These are phyloP conservation scores for Veloboletus limbatus DNA, from an alignment of 1,284 basidiomycete species.

Conservation along the genomic window DNA sequence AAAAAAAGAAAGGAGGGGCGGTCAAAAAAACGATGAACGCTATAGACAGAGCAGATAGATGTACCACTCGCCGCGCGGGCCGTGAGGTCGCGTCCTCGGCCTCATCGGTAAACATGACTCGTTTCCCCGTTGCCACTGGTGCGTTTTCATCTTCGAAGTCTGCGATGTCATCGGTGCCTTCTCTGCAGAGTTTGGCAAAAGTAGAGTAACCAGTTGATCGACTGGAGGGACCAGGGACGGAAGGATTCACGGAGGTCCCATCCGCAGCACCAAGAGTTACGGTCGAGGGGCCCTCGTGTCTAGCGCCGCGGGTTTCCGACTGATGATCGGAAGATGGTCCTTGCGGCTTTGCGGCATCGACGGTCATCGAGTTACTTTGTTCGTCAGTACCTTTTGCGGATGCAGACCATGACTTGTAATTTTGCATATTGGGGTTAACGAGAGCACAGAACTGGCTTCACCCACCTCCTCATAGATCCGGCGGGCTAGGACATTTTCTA, in stretches of 20 bases:
- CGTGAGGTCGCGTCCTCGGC: conserved; percentile 20
- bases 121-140: conserved; percentile 24
- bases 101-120: conserved; percentile 26
- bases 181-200: conserved; percentile 26
- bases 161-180: conserved; percentile 32
- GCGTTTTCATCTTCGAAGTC: conserved; percentile 21
- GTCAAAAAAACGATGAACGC: conserved; percentile 7
- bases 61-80: conserved; percentile 31
- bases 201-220: conserved; percentile 23
- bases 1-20: neutral
- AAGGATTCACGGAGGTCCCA: conserved; percentile 13
- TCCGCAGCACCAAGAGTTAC: conserved; percentile 10
- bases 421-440: conserved; percentile 12
- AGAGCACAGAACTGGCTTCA: conserved; percentile 11
- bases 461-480: conserved; percentile 39
- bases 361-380: conserved; percentile 15
- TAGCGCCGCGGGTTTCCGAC: conserved; percentile 20
- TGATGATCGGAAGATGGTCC: conserved; percentile 13
- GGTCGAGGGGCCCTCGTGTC: conserved; percentile 10
- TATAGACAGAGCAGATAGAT: conserved; percentile 2
- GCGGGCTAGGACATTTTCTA: conserved; percentile 43
- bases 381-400: conserved; percentile 15
- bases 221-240: conserved; percentile 12
- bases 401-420: conserved; percentile 11
- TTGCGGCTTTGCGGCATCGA: conserved; percentile 13